Conservation (phyloP, 108 stramenopile species). For the Fragilariopsis cylindrus region DNA sequence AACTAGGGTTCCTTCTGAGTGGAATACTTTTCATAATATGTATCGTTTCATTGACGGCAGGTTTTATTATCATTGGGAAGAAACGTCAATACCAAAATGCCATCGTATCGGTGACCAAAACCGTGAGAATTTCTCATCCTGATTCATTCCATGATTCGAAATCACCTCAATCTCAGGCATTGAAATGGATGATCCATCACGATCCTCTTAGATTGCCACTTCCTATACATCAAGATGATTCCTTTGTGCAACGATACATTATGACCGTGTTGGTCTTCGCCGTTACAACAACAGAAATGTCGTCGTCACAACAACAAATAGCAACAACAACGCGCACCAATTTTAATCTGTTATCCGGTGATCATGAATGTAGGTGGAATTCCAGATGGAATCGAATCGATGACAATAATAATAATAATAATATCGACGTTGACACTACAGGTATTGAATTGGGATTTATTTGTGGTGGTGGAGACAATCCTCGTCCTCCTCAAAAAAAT, state of each 20-base stretch:
- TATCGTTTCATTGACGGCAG: background rate
- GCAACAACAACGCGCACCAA: background rate
- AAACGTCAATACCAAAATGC: background rate
- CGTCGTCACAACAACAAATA: background rate
- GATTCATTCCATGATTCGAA: constrained; percentile 4
- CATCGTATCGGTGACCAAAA: background rate
- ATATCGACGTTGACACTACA: background rate
- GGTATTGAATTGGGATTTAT: constrained; percentile 5
- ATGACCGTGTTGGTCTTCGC: constrained; percentile 23
- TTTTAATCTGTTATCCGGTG: constrained; percentile 12
- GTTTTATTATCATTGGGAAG: background rate
- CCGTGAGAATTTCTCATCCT: constrained; percentile 7
- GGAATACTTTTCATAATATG: background rate
- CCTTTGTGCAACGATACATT: constrained; percentile 32
- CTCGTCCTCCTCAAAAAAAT: background rate
- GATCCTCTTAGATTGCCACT: constrained; percentile 12
- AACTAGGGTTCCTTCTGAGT: background rate
- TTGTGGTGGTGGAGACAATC: background rate
- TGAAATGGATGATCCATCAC: constrained; percentile 24
- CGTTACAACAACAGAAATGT: background rate
- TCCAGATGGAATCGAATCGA: constrained; percentile 17
- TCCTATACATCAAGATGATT: background rate
- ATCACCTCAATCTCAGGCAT: constrained; percentile 25
- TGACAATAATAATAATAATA: background rate
- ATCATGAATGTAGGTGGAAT: constrained; percentile 31